phyloP scores from a whole-genome alignment of 1,139 yeast genomes.

The Sugiyamaella grinbergsii region DNA sequence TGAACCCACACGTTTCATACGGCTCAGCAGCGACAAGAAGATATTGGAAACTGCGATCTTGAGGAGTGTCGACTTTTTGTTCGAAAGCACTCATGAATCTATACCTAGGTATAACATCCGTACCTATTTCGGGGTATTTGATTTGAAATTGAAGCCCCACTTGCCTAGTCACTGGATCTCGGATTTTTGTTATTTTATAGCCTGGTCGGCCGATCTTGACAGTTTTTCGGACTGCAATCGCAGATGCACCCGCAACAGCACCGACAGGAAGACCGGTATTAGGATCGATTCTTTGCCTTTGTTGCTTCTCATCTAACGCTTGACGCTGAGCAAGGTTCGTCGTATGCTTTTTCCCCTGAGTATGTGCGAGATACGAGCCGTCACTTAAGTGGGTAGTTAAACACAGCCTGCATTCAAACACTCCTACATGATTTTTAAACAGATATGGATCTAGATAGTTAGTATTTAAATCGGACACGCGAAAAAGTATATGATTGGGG shows the following conservation, averaged over 20 bases:
- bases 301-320: constrained; percentile 38
- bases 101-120: constrained; percentile 57
- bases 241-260: constrained; percentile 39
- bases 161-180: constrained; percentile 59
- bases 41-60: constrained; percentile 57
- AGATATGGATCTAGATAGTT: constrained; percentile 62
- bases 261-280: constrained; percentile 28
- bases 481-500: no score
- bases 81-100: constrained; percentile 77
- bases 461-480: background rate
- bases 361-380: constrained; percentile 75
- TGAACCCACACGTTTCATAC: constrained; percentile 72
- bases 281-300: constrained; percentile 22
- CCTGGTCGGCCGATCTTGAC: constrained; percentile 77
- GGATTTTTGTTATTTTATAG: constrained; percentile 63
- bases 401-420: constrained; percentile 75
- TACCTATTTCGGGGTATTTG: constrained; percentile 54
- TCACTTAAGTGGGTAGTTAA: constrained; percentile 73
- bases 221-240: constrained; percentile 44
- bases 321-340: constrained; percentile 62
- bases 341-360: constrained; percentile 78
- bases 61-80: constrained; percentile 51
- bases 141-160: constrained; percentile 65
- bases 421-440: constrained; percentile 69
- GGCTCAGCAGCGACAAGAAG: constrained; percentile 82